Conservation (phyloP, 805 yeast genomes). For the Candida nitratophila region DNA sequence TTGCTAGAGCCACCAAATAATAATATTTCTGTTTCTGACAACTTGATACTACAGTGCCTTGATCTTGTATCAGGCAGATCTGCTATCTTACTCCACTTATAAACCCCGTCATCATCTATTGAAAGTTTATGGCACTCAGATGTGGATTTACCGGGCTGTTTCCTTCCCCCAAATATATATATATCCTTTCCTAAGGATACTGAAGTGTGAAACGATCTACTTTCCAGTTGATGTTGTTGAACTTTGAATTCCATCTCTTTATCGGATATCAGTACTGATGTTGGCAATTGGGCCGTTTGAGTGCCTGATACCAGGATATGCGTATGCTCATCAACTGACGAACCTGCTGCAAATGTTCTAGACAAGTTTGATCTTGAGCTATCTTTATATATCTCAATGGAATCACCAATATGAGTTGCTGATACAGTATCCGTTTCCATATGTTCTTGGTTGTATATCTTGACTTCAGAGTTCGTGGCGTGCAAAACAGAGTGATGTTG, state of each 20-base stretch:
- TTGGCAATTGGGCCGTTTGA: slow-evolving; percentile 25
- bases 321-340: slow-evolving; percentile 6
- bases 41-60: slow-evolving; percentile 39
- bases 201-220: slow-evolving; percentile 56
- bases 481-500: slow-evolving; percentile 70
- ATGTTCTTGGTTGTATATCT: slow-evolving; percentile 2
- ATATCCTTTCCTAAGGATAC: slow-evolving; percentile 25
- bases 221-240: slow-evolving; percentile 13
- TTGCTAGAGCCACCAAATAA: slow-evolving; percentile 44
- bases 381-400: background rate
- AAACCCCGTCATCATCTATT: slow-evolving; percentile 4
- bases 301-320: slow-evolving; percentile 34
- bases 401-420: background rate
- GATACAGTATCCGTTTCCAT: background rate
- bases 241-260: slow-evolving; percentile 5
- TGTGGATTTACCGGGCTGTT: slow-evolving; percentile 44
- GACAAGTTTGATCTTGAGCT: slow-evolving; percentile 9
- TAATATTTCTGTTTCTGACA: slow-evolving; percentile 26
- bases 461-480: slow-evolving; percentile 38
- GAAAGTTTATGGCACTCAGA: slow-evolving; percentile 36
- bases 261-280: slow-evolving; percentile 5
- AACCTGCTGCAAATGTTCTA: slow-evolving; percentile 33
- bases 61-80: slow-evolving; percentile 39
- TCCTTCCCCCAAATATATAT: slow-evolving; percentile 60
- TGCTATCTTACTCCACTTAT: slow-evolving; percentile 33